Evolutionary conservation across 148 eudicot genomes (phyloP).

Genomic region (Rhododendron henanense): DNA sequence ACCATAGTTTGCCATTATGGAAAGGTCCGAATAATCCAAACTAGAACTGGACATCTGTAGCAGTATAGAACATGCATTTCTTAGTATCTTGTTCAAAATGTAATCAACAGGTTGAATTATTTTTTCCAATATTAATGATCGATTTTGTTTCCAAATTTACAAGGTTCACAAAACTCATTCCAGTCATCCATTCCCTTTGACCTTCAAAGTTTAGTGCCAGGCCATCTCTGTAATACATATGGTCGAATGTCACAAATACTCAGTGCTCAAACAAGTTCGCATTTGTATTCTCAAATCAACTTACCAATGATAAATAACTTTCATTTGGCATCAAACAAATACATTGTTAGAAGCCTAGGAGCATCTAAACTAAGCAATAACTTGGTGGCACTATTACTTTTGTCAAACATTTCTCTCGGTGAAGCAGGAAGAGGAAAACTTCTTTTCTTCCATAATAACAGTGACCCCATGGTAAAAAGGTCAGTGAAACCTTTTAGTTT

Average conservation of each 20-base stretch:
- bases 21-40: conserved; percentile 25
- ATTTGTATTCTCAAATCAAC: background rate
- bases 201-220: background rate
- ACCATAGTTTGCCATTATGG: conserved; percentile 52
- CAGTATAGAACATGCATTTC: conserved; percentile 15
- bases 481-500: background rate
- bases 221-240: background rate
- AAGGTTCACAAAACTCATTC: background rate
- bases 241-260: background rate
- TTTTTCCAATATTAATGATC: background rate
- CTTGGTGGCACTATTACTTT: background rate
- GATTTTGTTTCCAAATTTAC: background rate
- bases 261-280: background rate
- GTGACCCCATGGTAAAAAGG: background rate
- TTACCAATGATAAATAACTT: background rate
- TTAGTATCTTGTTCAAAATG: background rate
- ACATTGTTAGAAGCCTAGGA: background rate
- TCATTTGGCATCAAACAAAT: background rate
- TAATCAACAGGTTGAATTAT: background rate
- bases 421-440: background rate
- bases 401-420: background rate
- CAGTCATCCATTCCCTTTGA: background rate
- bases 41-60: conserved; percentile 33
- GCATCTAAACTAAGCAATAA: background rate
- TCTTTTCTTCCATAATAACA: background rate